These are phyloP conservation scores for Globisporangium canariense DNA, from an alignment of 352 stramenopile species.

Conservation along the genomic window DNA sequence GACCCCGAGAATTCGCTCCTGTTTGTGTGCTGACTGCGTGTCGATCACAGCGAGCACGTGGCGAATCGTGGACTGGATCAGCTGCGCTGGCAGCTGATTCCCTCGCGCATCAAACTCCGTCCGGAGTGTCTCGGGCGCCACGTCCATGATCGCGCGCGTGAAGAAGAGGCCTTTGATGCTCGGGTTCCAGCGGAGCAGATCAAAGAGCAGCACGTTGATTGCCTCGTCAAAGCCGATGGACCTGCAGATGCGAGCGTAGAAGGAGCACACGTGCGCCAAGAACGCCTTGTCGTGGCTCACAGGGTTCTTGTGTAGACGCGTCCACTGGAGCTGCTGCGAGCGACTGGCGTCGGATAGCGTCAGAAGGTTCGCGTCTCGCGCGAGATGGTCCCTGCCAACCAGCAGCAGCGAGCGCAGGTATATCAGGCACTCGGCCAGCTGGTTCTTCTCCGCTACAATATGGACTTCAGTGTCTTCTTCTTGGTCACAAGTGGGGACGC, in stretches of 20 bases:
- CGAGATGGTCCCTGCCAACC: background rate
- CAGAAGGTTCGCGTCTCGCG: no score
- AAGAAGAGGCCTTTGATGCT: constrained; percentile 48
- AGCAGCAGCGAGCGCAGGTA: background rate
- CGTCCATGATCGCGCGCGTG: constrained; percentile 30
- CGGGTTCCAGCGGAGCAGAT: constrained; percentile 34
- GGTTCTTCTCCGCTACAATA: background rate
- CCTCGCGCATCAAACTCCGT: constrained; percentile 33
- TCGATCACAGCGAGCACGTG: constrained; percentile 32
- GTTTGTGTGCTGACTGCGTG: background rate
- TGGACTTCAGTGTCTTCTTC: background rate
- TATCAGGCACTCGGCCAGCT: background rate
- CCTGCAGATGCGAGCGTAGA: constrained; percentile 36
- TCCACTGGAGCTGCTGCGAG: background rate
- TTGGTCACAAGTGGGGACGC: background rate
- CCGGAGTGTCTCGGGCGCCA: constrained; percentile 28
- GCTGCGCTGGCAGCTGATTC: background rate
- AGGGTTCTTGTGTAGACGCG: background rate
- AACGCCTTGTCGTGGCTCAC: constrained; percentile 40
- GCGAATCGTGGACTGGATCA: constrained; percentile 27
- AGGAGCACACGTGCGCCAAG: constrained; percentile 35
- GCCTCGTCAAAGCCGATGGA: constrained; percentile 18
- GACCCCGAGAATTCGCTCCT: background rate
- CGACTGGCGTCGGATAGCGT: background rate
- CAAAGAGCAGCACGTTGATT: constrained; percentile 40